Percentiles rank a stretch among this genome's conserved stretches.
These are phyloP conservation scores for Clarkia xantiana DNA, from an alignment of 345 rosid genomes.

Conservation along the genomic window DNA sequence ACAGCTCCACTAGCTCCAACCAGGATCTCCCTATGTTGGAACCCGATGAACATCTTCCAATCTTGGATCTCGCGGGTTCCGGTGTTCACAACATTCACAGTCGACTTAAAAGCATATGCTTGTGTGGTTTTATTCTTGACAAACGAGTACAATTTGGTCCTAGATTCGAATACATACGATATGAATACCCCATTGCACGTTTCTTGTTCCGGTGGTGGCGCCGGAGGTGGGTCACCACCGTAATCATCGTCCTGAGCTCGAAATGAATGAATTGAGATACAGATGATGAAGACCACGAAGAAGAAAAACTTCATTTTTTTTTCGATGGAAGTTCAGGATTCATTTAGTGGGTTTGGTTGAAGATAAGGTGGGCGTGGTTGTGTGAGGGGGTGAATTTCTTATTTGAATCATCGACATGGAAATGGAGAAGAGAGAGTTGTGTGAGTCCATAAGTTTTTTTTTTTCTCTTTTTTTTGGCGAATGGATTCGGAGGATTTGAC, in stretches of 20 bases:
- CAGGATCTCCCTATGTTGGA: conserved; percentile 57
- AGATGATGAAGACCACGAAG: background rate
- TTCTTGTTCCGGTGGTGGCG: conserved; percentile 47
- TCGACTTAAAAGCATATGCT: conserved; percentile 69
- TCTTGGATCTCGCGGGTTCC: conserved; percentile 43
- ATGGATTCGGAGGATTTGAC: conserved; percentile 1
- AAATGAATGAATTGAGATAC: background rate
- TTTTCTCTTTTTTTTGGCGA: too few species aligned
- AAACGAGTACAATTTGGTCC: conserved; percentile 43
- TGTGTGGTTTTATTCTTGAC: conserved; percentile 63
- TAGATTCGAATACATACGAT: conserved; percentile 35
- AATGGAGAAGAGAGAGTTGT: background rate
- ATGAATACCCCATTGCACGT: conserved; percentile 66
- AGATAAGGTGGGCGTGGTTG: background rate
- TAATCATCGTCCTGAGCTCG: conserved; percentile 30
- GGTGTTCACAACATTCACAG: conserved; percentile 39
- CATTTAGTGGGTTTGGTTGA: too few species aligned
- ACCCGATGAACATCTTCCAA: conserved; percentile 71
- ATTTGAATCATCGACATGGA: background rate
- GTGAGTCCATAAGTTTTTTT: too few species aligned
- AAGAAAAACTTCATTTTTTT: background rate
- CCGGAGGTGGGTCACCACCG: conserved; percentile 13
- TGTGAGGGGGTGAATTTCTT: background rate
- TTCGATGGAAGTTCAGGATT: background rate
- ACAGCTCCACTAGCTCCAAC: conserved; percentile 46